Percentiles rank a stretch among this genome's conserved stretches.
phyloP scores from a whole-genome alignment of 2,329 filamentous ascomycete species.

The Phoma herbarum region DNA sequence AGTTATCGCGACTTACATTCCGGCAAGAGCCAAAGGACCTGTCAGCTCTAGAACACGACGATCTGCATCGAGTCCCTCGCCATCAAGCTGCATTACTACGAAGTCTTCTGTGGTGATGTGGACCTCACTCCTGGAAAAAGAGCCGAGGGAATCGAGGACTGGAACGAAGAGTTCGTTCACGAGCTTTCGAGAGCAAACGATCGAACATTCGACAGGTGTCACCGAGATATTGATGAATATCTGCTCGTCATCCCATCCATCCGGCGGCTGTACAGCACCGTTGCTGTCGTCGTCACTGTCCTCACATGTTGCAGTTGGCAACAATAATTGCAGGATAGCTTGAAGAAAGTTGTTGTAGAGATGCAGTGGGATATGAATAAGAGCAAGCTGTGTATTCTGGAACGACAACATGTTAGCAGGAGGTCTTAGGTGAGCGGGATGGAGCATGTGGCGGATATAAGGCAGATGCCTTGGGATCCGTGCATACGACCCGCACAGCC shows the following conservation, averaged over 20 bases:
- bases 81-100: constrained; percentile 87
- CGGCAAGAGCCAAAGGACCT: constrained; percentile 86
- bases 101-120: constrained; percentile 85
- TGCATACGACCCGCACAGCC: constrained; percentile 40
- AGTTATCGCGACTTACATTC: constrained; percentile 66
- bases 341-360: constrained; percentile 82
- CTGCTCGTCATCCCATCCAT: constrained; percentile 64
- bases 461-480: constrained; percentile 34
- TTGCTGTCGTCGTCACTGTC: constrained; percentile 34
- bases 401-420: constrained; percentile 49
- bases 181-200: constrained; percentile 83
- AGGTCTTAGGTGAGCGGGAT: constrained; percentile 3
- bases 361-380: constrained; percentile 88
- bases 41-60: constrained; percentile 92
- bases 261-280: constrained; percentile 46
- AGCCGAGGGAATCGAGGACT: constrained; percentile 70
- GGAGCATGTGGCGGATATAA: constrained; percentile 33
- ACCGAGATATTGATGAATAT: constrained; percentile 93
- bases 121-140: constrained; percentile 57
- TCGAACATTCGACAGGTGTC: constrained; percentile 89
- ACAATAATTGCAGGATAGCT: constrained; percentile 83
- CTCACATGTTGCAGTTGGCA: constrained; percentile 64
- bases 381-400: constrained; percentile 84
- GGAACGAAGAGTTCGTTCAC: constrained; percentile 79
- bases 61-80: constrained; percentile 88